Percentiles rank a stretch among this genome's conserved stretches.
Evolutionary conservation across 495 filamentous ascomycete species (phyloP).

Genomic region (Articulospora tetracladia): DNA sequence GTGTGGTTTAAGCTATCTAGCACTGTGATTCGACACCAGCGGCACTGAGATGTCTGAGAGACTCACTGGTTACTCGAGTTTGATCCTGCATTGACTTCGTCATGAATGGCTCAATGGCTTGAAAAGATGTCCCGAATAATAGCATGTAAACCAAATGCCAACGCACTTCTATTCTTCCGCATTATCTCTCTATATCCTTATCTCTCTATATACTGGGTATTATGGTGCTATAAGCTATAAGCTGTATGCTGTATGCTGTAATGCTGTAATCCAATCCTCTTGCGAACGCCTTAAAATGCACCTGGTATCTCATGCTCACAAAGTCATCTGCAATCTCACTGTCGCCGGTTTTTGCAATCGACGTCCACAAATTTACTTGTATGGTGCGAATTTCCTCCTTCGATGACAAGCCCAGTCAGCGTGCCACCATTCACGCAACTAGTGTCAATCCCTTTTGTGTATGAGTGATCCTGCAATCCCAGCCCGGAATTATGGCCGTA

Average conservation of each 20-base stretch:
- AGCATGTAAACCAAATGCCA: no score
- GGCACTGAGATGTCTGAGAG: no score
- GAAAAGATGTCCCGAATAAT: no score
- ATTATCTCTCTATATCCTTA: neutral
- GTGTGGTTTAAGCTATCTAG: no score
- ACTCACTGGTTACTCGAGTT: no score
- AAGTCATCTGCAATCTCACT: neutral
- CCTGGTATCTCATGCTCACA: no score
- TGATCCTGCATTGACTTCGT: no score
- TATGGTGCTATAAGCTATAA: no score
- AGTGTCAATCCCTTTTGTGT: conserved; percentile 81
- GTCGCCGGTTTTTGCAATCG: conserved; percentile 24
- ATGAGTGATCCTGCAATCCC: conserved; percentile 62
- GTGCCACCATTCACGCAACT: conserved; percentile 72
- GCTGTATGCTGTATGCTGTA: neutral
- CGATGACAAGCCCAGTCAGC: conserved; percentile 75
- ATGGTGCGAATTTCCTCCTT: conserved; percentile 28
- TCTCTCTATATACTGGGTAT: neutral
- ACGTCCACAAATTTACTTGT: conserved; percentile 23
- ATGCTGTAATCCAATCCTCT: neutral
- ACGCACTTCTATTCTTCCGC: neutral
- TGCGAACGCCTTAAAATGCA: no score
- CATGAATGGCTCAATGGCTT: no score
- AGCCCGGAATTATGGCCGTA: conserved; percentile 84
- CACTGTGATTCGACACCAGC: no score